Conservation (phyloP, 106 monocot species). For the Dioscorea zingiberensis region DNA sequence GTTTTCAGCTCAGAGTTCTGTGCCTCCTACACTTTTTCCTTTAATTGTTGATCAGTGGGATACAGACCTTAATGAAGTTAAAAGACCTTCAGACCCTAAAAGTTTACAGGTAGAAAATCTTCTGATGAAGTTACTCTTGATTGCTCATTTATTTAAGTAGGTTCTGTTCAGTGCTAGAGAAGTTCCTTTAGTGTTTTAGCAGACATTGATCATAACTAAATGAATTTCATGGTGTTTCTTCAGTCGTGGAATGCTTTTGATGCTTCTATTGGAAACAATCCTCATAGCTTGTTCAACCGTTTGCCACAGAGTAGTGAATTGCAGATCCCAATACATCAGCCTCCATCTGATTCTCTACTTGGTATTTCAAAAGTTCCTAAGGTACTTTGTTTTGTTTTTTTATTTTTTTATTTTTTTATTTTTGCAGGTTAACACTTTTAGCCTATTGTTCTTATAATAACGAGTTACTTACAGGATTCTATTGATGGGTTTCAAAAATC, state of each 20-base stretch:
- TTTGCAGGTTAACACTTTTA: background rate
- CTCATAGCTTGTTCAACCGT: conserved; percentile 15
- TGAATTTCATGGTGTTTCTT: background rate
- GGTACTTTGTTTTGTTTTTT: conserved; percentile 17
- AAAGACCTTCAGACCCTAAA: conserved; percentile 8
- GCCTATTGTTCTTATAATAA: background rate
- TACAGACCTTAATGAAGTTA: conserved; percentile 11
- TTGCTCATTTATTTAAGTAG: too few species aligned
- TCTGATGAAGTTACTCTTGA: too few species aligned
- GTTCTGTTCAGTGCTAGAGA: too few species aligned
- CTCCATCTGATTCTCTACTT: conserved; percentile 13
- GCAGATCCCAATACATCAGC: conserved; percentile 12
- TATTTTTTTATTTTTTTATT: conserved; percentile 14
- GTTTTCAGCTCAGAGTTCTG: conserved; percentile 18
- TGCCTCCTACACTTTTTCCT: conserved; percentile 14
- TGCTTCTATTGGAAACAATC: conserved; percentile 14
- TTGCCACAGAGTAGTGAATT: conserved; percentile 7
- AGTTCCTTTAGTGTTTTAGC: too few species aligned
- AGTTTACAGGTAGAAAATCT: conserved; percentile 27
- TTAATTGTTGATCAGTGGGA: conserved; percentile 26
- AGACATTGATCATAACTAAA: too few species aligned
- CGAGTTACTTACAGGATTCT: conserved; percentile 16
- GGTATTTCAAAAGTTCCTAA: conserved; percentile 5
- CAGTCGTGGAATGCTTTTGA: conserved; percentile 57
- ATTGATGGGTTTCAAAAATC: conserved; percentile 17